Percentiles rank a stretch among this genome's conserved stretches.
phyloP scores from a whole-genome alignment of 768 basidiomycete species.

The Leccinum disarticulatum region DNA sequence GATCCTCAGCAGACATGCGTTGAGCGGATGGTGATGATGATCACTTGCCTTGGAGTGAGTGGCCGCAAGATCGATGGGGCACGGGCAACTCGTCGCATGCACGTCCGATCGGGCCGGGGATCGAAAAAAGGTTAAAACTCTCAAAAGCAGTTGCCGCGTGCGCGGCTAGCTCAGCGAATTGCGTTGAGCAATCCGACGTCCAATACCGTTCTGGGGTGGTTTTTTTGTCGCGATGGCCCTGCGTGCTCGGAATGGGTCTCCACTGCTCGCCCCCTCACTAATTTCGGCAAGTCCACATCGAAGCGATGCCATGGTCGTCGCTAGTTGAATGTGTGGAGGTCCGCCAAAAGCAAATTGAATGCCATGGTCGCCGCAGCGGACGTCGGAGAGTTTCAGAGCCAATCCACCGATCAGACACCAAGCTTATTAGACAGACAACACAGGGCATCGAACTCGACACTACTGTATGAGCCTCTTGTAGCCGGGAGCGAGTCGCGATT shows the following conservation, averaged over 20 bases:
- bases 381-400: background rate
- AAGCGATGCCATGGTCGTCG: background rate
- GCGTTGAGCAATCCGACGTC: background rate
- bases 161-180: conserved; percentile 1
- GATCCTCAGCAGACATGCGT: background rate
- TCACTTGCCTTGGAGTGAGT: conserved; percentile 6
- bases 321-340: background rate
- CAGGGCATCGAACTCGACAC: conserved; percentile 8
- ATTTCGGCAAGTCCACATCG: background rate
- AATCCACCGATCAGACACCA: conserved; percentile 4
- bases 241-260: background rate
- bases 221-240: background rate
- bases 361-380: background rate
- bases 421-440: background rate
- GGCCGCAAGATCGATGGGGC: background rate
- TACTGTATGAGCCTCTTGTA: conserved; percentile 1
- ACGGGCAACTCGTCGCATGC: background rate
- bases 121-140: conserved; percentile 26
- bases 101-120: conserved; percentile 7
- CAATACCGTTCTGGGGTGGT: background rate
- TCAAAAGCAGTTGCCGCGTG: conserved; percentile 6
- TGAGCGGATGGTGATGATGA: background rate
- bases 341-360: conserved; percentile 1
- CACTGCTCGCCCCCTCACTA: background rate
- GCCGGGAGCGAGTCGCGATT: conserved; percentile 22